Evolutionary conservation across 495 filamentous ascomycete genomes (phyloP).

Genomic region (Diplogelasinospora grovesii): DNA sequence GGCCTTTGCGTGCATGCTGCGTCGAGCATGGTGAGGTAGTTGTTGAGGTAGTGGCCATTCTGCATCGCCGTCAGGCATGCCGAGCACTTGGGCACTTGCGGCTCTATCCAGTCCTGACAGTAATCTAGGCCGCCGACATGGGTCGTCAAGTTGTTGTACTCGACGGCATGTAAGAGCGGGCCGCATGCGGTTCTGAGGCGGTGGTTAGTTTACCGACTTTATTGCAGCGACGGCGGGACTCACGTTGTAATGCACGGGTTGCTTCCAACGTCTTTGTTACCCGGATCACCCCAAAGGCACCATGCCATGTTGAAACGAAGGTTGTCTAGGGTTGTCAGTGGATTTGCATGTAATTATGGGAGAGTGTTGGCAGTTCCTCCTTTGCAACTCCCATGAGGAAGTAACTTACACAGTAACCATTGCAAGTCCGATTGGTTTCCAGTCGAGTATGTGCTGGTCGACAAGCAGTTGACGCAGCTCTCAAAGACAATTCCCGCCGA

Average conservation of each 20-base stretch:
- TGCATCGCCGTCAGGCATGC: conserved; percentile 23
- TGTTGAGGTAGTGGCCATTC: conserved; percentile 26
- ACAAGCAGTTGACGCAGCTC: conserved; percentile 37
- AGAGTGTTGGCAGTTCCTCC: background rate
- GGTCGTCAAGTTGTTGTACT: conserved; percentile 30
- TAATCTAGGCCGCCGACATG: conserved; percentile 30
- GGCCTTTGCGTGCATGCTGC: conserved; percentile 42
- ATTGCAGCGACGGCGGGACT: conserved; percentile 7
- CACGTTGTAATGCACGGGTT: conserved; percentile 39
- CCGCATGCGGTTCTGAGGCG: conserved; percentile 33
- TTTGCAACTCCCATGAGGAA: no score
- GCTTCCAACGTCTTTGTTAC: conserved; percentile 9
- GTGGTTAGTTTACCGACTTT: conserved; percentile 10
- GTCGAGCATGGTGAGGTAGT: conserved; percentile 41
- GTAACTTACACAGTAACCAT: conserved; percentile 35
- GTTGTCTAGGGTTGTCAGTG: conserved; percentile 31
- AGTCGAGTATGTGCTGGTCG: conserved; percentile 29
- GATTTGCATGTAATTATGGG: background rate
- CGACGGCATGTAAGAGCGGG: conserved; percentile 27
- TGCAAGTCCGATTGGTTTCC: conserved; percentile 29
- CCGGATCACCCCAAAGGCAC: conserved; percentile 33
- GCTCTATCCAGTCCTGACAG: conserved; percentile 32
- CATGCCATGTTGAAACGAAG: conserved; percentile 32
- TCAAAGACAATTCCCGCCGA: conserved; percentile 31
- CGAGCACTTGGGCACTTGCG: conserved; percentile 26